Conservation (phyloP, 2,329 filamentous ascomycete species). For the Xylaria sp. region DNA sequence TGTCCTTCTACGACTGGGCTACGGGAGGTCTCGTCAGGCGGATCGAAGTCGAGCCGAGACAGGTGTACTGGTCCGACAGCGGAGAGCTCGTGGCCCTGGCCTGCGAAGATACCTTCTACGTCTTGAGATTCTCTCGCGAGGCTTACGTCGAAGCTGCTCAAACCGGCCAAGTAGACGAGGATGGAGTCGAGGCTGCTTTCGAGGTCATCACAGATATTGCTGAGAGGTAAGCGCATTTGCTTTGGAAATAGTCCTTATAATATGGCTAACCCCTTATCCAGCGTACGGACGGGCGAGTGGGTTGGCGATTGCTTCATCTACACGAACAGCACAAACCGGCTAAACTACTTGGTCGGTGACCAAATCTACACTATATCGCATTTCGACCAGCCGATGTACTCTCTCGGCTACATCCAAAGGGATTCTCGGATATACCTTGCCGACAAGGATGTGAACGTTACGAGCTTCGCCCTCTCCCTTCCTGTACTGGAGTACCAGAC, state of each 20-base stretch:
- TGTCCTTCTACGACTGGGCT: constrained; percentile 97
- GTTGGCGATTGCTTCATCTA: constrained; percentile 99
- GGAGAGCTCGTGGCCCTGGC: constrained; percentile 91
- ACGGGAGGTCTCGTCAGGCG: constrained; percentile 85
- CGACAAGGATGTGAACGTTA: constrained; percentile 92
- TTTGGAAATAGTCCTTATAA: background rate
- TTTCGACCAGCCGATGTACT: constrained; percentile 93
- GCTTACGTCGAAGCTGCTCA: constrained; percentile 84
- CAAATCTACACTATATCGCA: constrained; percentile 97
- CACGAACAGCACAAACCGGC: constrained; percentile 92
- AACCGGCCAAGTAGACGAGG: constrained; percentile 78
- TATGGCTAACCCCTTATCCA: constrained; percentile 43
- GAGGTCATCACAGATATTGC: constrained; percentile 95
- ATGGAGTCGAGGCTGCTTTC: constrained; percentile 94
- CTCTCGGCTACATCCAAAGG: constrained; percentile 91
- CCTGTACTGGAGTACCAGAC: constrained; percentile 97
- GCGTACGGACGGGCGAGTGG: constrained; percentile 94
- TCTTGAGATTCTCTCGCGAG: constrained; percentile 88
- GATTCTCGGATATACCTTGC: constrained; percentile 94
- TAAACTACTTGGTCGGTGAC: constrained; percentile 97
- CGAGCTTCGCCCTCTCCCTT: constrained; percentile 87
- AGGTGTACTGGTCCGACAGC: constrained; percentile 95
- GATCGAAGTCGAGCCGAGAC: constrained; percentile 77
- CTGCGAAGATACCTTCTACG: constrained; percentile 94
- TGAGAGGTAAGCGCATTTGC: constrained; percentile 65